Conservation (phyloP, 2,329 filamentous ascomycete species). For the Exophiala viscosa region DNA sequence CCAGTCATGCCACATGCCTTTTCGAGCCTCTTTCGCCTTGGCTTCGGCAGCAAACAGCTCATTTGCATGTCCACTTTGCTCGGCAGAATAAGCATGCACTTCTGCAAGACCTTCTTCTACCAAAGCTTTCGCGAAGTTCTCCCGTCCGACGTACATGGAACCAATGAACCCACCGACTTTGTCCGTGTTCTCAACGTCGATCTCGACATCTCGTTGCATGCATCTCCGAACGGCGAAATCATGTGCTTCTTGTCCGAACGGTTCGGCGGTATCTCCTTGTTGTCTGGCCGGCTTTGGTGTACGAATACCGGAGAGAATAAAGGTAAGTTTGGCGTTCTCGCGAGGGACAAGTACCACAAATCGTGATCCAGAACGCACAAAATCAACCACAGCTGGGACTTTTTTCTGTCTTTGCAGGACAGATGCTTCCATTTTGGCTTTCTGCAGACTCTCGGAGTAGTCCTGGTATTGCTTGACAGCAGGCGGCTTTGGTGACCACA, state of each 20-base stretch:
- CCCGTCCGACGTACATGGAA: conserved; percentile 85
- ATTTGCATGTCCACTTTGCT: conserved; percentile 84
- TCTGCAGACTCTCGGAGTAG: conserved; percentile 87
- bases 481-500: conserved; percentile 88
- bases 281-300: conserved; percentile 82
- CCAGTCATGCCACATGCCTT: conserved; percentile 90
- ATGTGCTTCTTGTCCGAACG: conserved; percentile 90
- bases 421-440: conserved; percentile 89
- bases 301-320: conserved; percentile 89
- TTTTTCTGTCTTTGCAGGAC: conserved; percentile 86
- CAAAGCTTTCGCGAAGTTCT: conserved; percentile 90
- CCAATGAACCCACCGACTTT: conserved; percentile 98
- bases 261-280: conserved; percentile 76
- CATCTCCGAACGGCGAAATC: conserved; percentile 85
- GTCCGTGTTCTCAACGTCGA: conserved; percentile 91
- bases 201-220: conserved; percentile 92
- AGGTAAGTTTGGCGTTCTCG: conserved; percentile 89
- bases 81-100: conserved; percentile 91
- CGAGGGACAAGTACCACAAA: conserved; percentile 90
- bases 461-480: conserved; percentile 80
- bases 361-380: conserved; percentile 92
- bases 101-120: conserved; percentile 91
- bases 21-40: conserved; percentile 81
- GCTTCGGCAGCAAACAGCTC: conserved; percentile 86
- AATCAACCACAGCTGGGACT: conserved; percentile 90